A percentile compares a stretch with the other conserved stretches of the same genome.
These are phyloP conservation scores for Aspergillus sp. DNA, from an alignment of 2,329 filamentous ascomycete genomes.

Conservation along the genomic window DNA sequence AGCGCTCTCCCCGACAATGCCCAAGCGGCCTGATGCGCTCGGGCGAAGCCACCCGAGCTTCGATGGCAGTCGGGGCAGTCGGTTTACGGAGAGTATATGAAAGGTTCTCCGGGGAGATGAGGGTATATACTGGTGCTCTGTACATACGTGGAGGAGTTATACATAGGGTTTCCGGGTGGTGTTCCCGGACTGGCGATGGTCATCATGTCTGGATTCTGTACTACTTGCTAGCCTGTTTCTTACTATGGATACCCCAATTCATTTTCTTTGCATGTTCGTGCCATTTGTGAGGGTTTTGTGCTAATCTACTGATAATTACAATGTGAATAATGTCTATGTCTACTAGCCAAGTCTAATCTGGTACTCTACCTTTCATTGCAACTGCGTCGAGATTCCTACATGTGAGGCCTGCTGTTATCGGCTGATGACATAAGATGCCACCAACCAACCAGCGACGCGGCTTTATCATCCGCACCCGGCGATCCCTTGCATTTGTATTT, in stretches of 20 bases:
- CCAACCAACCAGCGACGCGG: slow-evolving; percentile 1
- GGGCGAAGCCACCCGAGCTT: slow-evolving; percentile 46
- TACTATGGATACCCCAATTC: slow-evolving; percentile 16
- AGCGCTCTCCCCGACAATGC: slow-evolving; percentile 28
- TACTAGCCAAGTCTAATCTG: background rate
- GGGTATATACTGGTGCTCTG: slow-evolving; percentile 9
- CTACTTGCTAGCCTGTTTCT: slow-evolving; percentile 12
- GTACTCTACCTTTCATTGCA: background rate
- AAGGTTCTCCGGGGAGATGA: slow-evolving; percentile 5
- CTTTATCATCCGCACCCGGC: slow-evolving; percentile 2
- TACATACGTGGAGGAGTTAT: slow-evolving; percentile 14
- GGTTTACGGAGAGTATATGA: slow-evolving; percentile 43
- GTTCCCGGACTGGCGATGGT: background rate
- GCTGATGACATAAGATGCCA: background rate
- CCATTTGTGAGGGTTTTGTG: background rate
- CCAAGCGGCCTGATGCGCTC: slow-evolving; percentile 40
- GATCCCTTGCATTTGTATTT: slow-evolving; percentile 1
- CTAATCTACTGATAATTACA: background rate
- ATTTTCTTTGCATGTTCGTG: slow-evolving; percentile 4
- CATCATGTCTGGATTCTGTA: slow-evolving; percentile 16
- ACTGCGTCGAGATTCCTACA: background rate
- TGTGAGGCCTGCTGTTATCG: background rate
- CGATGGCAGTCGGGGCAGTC: slow-evolving; percentile 50
- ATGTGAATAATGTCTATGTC: slow-evolving; percentile 5
- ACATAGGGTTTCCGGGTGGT: background rate